These are phyloP conservation scores for Erigeron canadensis DNA, from an alignment of 129 eudicot species.

Conservation along the genomic window DNA sequence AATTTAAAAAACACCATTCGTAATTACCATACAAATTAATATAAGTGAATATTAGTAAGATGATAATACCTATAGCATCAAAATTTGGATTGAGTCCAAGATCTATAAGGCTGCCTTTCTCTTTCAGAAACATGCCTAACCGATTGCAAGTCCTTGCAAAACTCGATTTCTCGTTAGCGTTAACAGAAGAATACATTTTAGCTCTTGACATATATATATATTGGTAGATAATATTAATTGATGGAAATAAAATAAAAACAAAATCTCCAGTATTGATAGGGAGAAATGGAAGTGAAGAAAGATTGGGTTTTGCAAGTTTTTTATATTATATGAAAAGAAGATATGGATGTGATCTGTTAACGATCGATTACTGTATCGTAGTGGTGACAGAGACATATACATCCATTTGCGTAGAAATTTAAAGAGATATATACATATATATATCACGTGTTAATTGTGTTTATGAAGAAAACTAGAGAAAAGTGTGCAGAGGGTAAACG, in stretches of 20 bases:
- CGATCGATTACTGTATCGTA: too few relatives aligned
- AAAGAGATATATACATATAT: too few relatives aligned
- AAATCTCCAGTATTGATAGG: too few relatives aligned
- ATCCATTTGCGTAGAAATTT: not conserved
- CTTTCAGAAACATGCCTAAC: constrained; percentile 48
- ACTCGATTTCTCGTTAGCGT: constrained; percentile 35
- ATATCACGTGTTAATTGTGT: constrained; percentile 36
- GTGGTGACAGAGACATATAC: constrained; percentile 8
- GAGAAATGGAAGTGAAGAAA: too few relatives aligned
- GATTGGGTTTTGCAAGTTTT: not conserved
- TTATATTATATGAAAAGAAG: not conserved
- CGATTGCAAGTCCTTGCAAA: constrained; percentile 44
- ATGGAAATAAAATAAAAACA: too few relatives aligned
- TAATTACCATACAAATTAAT: too few relatives aligned
- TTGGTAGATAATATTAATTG: too few relatives aligned
- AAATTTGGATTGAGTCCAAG: constrained; percentile 30
- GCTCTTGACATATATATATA: too few relatives aligned
- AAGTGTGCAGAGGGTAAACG: not conserved
- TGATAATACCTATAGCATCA: constrained; percentile 28
- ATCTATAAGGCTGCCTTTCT: constrained; percentile 45
- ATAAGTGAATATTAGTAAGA: not conserved
- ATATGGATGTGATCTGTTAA: not conserved
- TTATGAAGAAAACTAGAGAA: not conserved
- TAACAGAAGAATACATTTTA: constrained; percentile 6
- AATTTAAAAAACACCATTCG: too few relatives aligned